These are phyloP conservation scores for Aureococcus anophagefferens DNA, from an alignment of 108 stramenopile species.

Conservation along the genomic window DNA sequence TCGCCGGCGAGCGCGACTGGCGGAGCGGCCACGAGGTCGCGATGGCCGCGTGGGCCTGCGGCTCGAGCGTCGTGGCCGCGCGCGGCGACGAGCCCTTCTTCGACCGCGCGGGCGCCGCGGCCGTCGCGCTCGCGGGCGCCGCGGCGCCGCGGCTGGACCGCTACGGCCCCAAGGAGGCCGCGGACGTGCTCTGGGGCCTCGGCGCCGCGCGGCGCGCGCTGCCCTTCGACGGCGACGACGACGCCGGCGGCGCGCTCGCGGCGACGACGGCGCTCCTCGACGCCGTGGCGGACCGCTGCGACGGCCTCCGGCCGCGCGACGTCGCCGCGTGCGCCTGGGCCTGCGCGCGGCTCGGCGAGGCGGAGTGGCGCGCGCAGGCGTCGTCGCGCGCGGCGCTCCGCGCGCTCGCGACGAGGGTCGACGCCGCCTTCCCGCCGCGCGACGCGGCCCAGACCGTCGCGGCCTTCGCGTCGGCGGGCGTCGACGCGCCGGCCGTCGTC, in stretches of 20 bases:
- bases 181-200: not conserved
- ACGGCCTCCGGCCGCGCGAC: not conserved
- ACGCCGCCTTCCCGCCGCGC: not conserved
- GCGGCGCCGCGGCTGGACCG: not conserved
- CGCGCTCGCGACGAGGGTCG: not conserved
- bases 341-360: not conserved
- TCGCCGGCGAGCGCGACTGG: not conserved
- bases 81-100: too few species aligned
- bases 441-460: not conserved
- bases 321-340: not conserved
- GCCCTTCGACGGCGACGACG: not conserved
- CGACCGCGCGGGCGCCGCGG: too few species aligned
- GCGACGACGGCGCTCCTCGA: not conserved
- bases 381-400: not conserved
- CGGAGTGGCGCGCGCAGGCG: not conserved
- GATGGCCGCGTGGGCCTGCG: not conserved
- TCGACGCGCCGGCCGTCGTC: not conserved
- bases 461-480: not conserved
- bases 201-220: not conserved
- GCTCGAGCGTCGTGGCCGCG: too few species aligned
- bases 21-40: not conserved
- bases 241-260: not conserved
- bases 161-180: not conserved
- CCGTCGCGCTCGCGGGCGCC: not conserved
- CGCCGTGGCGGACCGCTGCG: not conserved